Evolutionary conservation across 2,329 filamentous ascomycete genomes (phyloP), one percentile per base, ranked within the genome.

Genomic region (Venturia carpophila): DNA sequence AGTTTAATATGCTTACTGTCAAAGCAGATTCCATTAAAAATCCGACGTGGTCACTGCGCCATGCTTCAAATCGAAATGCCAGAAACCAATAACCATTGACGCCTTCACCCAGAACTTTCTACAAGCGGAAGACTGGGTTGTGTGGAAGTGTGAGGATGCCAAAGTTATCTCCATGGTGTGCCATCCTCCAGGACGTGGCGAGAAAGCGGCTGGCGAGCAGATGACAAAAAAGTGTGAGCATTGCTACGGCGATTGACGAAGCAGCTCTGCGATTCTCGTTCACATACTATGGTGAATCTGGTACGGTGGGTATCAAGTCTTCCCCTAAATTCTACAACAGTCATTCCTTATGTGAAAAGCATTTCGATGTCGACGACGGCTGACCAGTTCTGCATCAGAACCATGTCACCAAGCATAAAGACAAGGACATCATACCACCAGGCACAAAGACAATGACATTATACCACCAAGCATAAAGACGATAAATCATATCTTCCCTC

Each of bases 191-290:
- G 52, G 11, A 37, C 30, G 52, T 58, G 52, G 52, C 19, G 52
- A 58, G 52, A 58, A n/a, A 58, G 52, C 52, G 6, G 10, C 30
- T n/a, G 17, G 30, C 30, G 17, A 58, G 52, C 52, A 37, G 52
- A 58, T 30, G 52, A 37, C 27, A 37, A 58, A 58, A 15, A 58
- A 37, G 30, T 58, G 52, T 27, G 52, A 58, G 30, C 52, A 58
- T 21, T 58, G 52, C 17, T 15, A 58, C 27, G 17, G 52, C 15
- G 7, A 5, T 19, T 58, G 52, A 58, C 27, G 17, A 21, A 13
- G 30, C 1, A 37, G 11, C 19, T 21, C 19, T 24, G n/a, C 45
- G n/a, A 49, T 24, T 27, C 21, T 21, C 45, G 10, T 4, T 11
- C n/a, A 13, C 47, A 52, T 21, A 17, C 21, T 52, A 10, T 9